Percentiles rank a stretch among this genome's conserved stretches.
These are phyloP conservation scores for Xylaria curta DNA, from an alignment of 495 filamentous ascomycete species.

Conservation along the genomic window DNA sequence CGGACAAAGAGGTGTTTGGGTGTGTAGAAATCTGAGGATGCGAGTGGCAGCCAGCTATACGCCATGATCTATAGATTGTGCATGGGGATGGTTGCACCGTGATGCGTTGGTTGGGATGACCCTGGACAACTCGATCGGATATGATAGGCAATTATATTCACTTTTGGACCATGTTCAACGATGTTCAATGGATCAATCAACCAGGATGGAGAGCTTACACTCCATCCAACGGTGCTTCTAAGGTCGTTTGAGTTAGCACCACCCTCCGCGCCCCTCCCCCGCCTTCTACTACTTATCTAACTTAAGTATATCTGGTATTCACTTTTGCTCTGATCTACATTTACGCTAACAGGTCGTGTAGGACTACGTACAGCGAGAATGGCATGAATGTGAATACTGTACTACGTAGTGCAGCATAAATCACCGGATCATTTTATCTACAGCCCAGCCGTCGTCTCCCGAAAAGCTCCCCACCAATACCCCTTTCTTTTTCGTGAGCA, in stretches of 20 bases:
- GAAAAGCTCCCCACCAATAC: not conserved
- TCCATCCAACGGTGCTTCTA: conserved; percentile 9
- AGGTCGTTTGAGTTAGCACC: not conserved
- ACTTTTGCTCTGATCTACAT: not conserved
- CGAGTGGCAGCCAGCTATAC: conserved; percentile 6
- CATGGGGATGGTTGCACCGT: conserved; percentile 7
- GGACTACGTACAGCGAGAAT: not conserved
- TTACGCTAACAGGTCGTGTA: not conserved
- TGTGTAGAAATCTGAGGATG: conserved; percentile 1
- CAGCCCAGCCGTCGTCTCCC: not conserved
- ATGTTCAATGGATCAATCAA: conserved; percentile 10
- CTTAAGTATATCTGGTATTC: not conserved
- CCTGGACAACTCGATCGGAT: not conserved
- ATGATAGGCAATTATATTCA: conserved; percentile 1
- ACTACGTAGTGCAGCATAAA: conserved; percentile 7
- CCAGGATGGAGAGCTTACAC: conserved; percentile 5
- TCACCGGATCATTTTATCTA: conserved; percentile 7
- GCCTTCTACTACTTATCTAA: conserved; percentile 5
- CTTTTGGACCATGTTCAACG: not conserved
- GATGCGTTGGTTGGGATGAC: conserved; percentile 12
- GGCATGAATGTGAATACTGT: not conserved
- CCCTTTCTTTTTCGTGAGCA: not conserved
- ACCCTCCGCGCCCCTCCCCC: conserved; percentile 10
- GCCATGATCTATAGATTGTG: conserved; percentile 11
- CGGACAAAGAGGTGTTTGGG: conserved; percentile 10